Evolutionary conservation across 306 rosid genomes (phyloP).

Genomic region (Pachyrhizus erosus): DNA sequence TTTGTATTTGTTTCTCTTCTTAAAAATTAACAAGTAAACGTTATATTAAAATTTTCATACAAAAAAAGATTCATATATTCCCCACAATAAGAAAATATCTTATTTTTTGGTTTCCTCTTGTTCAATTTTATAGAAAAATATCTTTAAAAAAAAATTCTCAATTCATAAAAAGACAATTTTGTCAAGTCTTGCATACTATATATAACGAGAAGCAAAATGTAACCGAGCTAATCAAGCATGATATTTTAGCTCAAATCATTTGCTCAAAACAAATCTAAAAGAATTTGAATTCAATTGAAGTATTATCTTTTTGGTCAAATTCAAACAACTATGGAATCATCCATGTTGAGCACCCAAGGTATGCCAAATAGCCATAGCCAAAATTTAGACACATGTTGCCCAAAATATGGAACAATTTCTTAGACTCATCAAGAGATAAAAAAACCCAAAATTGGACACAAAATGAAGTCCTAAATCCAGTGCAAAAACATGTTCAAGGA

Average conservation of each 20-base stretch:
- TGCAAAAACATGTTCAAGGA: neutral
- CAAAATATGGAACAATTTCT: neutral
- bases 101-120: too few species aligned
- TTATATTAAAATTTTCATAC: too few species aligned
- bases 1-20: too few species aligned
- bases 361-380: neutral
- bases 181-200: too few species aligned
- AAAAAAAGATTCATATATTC: too few species aligned
- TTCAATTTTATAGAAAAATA: too few species aligned
- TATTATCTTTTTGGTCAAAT: neutral
- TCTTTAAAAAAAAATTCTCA: too few species aligned
- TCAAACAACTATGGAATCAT: neutral
- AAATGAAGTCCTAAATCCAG: neutral
- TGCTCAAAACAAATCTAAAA: neutral
- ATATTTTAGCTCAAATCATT: neutral
- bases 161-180: too few species aligned
- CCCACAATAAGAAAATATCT: too few species aligned
- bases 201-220: neutral
- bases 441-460: neutral
- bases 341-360: neutral
- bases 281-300: neutral
- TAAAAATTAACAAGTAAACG: too few species aligned
- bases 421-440: neutral
- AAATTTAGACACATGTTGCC: neutral
- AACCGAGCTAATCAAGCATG: neutral